A percentile compares a stretch with the other conserved stretches of the same genome.
Evolutionary conservation across 2,329 filamentous ascomycete genomes (phyloP).

Genomic region (Zalaria sp.): DNA sequence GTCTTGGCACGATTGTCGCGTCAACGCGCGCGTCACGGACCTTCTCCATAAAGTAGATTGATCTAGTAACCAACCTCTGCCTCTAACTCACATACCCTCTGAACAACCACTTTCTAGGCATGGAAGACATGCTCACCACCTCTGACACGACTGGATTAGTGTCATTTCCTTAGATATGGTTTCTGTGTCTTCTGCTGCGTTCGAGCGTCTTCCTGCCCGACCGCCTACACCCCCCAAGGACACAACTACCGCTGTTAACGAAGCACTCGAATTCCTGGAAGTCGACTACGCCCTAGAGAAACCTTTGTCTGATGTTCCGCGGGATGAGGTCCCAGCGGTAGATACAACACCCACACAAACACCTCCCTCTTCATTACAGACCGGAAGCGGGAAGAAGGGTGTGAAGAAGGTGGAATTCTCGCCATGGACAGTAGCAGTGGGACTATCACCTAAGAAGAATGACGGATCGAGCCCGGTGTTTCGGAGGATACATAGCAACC

Average conservation of each 20-base stretch:
- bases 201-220: slow-evolving; percentile 35
- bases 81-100: no score
- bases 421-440: slow-evolving; percentile 40
- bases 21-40: no score
- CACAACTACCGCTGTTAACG: slow-evolving; percentile 20
- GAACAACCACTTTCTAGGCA: not conserved
- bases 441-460: slow-evolving; percentile 3
- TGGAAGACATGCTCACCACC: not conserved
- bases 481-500: slow-evolving; percentile 31
- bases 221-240: slow-evolving; percentile 44
- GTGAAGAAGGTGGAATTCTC: slow-evolving; percentile 50
- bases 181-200: slow-evolving; percentile 19
- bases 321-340: not conserved
- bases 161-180: slow-evolving; percentile 17
- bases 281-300: slow-evolving; percentile 25
- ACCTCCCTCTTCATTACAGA: slow-evolving; percentile 2
- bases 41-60: no score
- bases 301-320: slow-evolving; percentile 7
- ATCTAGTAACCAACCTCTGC: no score
- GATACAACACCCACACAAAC: slow-evolving; percentile 1
- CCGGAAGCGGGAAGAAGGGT: slow-evolving; percentile 9
- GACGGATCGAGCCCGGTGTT: slow-evolving; percentile 25
- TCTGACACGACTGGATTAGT: not conserved
- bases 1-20: no score
- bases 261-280: slow-evolving; percentile 28